Evolutionary conservation across 2,329 filamentous ascomycete genomes (phyloP), one percentile per base, ranked within the genome.

Genomic region (Penicillium sp.): DNA sequence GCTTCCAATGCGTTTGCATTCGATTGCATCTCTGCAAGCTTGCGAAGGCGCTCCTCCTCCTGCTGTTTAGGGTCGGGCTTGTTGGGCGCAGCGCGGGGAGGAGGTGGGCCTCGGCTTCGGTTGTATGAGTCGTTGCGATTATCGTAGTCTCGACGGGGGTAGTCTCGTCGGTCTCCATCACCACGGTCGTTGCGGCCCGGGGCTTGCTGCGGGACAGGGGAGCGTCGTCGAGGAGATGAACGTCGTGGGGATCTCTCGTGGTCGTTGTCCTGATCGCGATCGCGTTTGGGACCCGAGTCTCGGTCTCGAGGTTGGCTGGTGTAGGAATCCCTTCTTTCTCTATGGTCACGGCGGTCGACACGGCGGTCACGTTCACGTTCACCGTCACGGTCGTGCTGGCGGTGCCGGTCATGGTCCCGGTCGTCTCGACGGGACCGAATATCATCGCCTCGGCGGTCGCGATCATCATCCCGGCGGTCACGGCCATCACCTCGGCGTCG

Each of bases 21-120:
- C 19, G 84, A 83, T 73, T 91, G 89, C 90, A 93, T 92, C 8
- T 87, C 88, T 16, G 87, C 89, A 19, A 92, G 77, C 72, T 87
- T 91, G 26, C 70, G 69, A 38, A 66, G 65, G 26, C 73, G 73
- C 46, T 76, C 74, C 62, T 73, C 73, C 30, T 75, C 72, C 16
- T 65, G 45, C 11, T 69, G 68, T 46, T 70, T 71, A n/a, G 62
- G 60, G 16, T 70, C 64, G 3, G 66, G 57, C 43, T 67, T 68
- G 45, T 64, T 58, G 16, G 51, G 62, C 30, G 43, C 65, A 6
- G 59, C 59, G 26, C 55, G 67, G 48, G 48, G 46, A 8, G 54
- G 58, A 28, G 57, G 51, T 45, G 60, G 65, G 8, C 53, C 63
- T 26, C 63, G 64, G 49, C 68, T 62, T 22, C 70, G 65, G 13